phyloP scores from a whole-genome alignment of 208 protist species.

The Leishmania tarentolae region DNA sequence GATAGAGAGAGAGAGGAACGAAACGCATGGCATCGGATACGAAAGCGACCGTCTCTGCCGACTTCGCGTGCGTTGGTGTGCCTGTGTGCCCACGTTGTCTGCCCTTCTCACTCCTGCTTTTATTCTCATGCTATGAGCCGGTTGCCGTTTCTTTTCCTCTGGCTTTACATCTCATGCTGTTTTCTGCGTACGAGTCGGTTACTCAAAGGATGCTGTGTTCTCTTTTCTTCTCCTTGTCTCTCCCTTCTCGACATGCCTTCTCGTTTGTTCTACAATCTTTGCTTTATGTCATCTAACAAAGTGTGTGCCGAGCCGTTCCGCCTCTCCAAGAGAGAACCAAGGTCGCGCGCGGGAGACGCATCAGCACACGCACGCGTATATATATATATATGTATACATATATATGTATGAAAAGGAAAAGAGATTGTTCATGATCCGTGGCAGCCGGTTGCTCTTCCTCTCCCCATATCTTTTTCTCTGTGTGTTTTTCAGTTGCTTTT shows the following conservation, averaged over 20 bases:
- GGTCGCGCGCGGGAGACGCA: neutral
- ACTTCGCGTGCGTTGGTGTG: neutral
- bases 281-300: neutral
- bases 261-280: neutral
- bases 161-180: neutral
- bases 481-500: neutral
- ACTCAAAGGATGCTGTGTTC: neutral
- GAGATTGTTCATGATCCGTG: neutral
- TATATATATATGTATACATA: neutral
- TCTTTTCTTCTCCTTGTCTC: no score
- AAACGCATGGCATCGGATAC: neutral
- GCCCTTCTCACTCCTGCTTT: neutral
- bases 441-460: neutral
- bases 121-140: neutral
- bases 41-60: neutral
- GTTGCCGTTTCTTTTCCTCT: neutral
- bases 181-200: neutral
- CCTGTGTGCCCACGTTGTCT: neutral
- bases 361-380: neutral
- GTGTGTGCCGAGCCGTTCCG: neutral
- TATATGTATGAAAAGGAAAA: neutral
- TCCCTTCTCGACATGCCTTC: neutral
- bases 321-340: neutral
- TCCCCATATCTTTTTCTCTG: neutral
- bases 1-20: neutral